Percentiles rank a stretch among this genome's conserved stretches.
These are phyloP conservation scores for Ganoderma leucocontextum DNA, from an alignment of 1,284 basidiomycete species.

Conservation along the genomic window DNA sequence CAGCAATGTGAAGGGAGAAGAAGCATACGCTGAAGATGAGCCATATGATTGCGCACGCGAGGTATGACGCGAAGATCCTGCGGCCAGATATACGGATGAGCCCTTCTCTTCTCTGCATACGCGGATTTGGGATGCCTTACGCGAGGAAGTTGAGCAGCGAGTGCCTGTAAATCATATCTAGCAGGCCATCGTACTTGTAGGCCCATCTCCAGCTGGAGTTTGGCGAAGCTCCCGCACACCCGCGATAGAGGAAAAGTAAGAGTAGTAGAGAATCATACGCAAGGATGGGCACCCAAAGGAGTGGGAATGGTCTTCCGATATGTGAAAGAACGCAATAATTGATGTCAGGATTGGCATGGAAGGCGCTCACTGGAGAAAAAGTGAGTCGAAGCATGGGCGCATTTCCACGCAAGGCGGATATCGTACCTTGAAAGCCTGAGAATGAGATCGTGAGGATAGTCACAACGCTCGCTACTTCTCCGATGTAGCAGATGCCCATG, in stretches of 20 bases:
- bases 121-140: slow-evolving; percentile 28
- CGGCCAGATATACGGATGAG: not conserved
- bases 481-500: slow-evolving; percentile 27
- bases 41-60: slow-evolving; percentile 39
- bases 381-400: not conserved
- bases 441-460: slow-evolving; percentile 33
- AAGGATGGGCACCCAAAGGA: slow-evolving; percentile 39
- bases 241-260: slow-evolving; percentile 36
- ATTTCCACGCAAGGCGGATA: not conserved
- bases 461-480: slow-evolving; percentile 29
- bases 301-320: slow-evolving; percentile 28
- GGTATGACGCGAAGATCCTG: slow-evolving; percentile 38
- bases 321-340: slow-evolving; percentile 33
- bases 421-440: slow-evolving; percentile 29
- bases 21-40: slow-evolving; percentile 31
- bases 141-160: slow-evolving; percentile 40
- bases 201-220: slow-evolving; percentile 19
- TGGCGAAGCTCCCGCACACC: slow-evolving; percentile 22
- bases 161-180: slow-evolving; percentile 39
- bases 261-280: slow-evolving; percentile 34
- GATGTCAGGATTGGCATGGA: slow-evolving; percentile 23
- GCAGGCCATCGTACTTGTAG: slow-evolving; percentile 28
- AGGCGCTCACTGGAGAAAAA: slow-evolving; percentile 22
- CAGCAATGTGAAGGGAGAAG: not conserved
- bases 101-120: not conserved